phyloP scores from a whole-genome alignment of 352 stramenopile species.

The Pythium folliculosum region DNA sequence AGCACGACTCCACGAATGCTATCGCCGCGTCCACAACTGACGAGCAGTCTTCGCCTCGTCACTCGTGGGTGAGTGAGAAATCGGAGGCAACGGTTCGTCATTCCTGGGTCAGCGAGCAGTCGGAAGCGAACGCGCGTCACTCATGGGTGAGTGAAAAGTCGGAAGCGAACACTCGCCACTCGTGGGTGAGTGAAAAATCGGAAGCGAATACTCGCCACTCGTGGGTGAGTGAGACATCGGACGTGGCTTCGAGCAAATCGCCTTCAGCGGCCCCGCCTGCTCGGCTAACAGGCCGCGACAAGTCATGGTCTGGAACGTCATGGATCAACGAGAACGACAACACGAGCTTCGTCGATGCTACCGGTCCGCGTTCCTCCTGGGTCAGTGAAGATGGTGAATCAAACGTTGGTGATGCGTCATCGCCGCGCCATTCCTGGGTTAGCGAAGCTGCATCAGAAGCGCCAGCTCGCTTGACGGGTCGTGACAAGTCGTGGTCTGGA shows the following conservation, averaged over 20 bases:
- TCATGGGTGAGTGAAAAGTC: neutral
- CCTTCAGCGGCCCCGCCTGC: neutral
- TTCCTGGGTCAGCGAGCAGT: constrained; percentile 9
- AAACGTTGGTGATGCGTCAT: neutral
- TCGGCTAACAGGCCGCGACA: constrained; percentile 8
- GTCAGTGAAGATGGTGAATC: constrained; percentile 14
- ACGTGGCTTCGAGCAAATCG: neutral
- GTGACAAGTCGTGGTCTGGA: constrained; percentile 18
- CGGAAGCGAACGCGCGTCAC: neutral
- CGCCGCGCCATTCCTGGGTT: constrained; percentile 6
- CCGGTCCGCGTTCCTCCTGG: constrained; percentile 11
- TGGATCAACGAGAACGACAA: constrained; percentile 22
- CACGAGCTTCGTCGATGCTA: constrained; percentile 10
- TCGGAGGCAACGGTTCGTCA: neutral
- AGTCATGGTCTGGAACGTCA: constrained; percentile 17
- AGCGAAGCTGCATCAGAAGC: neutral
- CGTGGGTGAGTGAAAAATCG: constrained; percentile 14
- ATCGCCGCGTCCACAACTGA: neutral
- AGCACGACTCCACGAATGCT: constrained; percentile 12
- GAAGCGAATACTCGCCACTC: constrained; percentile 1
- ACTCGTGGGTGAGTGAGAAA: constrained; percentile 20
- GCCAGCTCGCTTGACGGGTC: constrained; percentile 3
- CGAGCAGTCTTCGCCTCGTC: neutral
- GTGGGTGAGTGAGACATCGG: constrained; percentile 13
- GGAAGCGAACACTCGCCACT: constrained; percentile 7